A percentile compares a stretch with the other conserved stretches of the same genome.
phyloP scores from a whole-genome alignment of 2,329 filamentous ascomycete genomes.

The Pyrenochaeta sp. region DNA sequence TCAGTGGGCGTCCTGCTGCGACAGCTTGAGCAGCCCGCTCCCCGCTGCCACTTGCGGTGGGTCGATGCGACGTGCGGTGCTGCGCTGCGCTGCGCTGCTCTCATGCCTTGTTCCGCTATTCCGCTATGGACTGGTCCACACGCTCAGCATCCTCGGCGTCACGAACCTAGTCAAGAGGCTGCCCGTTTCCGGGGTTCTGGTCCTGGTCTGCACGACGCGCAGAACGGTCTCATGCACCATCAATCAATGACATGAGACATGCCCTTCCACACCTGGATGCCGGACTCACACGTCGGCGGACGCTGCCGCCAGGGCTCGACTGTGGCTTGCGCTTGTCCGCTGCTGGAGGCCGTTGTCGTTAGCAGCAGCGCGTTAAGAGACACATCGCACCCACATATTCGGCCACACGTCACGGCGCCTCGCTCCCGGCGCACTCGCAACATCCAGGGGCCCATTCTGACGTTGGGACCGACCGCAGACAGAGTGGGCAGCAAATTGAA shows the following conservation, averaged over 20 bases:
- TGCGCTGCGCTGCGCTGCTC: conserved; percentile 5
- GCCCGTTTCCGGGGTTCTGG: conserved; percentile 38
- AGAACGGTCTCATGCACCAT: conserved; percentile 34
- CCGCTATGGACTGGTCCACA: conserved; percentile 6
- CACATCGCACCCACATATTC: conserved; percentile 12
- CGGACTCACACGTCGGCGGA: conserved; percentile 29
- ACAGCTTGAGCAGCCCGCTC: conserved; percentile 20
- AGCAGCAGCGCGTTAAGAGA: conserved; percentile 12
- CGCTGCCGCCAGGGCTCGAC: conserved; percentile 26
- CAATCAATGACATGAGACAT: conserved; percentile 33
- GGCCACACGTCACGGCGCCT: neutral
- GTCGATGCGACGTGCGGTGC: neutral
- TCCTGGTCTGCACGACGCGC: conserved; percentile 31
- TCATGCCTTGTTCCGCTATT: conserved; percentile 1
- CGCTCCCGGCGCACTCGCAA: neutral
- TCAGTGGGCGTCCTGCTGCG: conserved; percentile 11
- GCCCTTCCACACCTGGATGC: conserved; percentile 30
- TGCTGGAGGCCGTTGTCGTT: conserved; percentile 1
- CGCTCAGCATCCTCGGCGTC: neutral
- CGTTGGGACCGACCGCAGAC: neutral
- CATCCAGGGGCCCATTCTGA: neutral
- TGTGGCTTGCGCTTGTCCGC: conserved; percentile 29
- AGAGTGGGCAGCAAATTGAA: neutral
- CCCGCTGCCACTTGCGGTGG: conserved; percentile 12
- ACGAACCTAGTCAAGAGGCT: conserved; percentile 25